These are phyloP conservation scores for Fusarium nisikadoi DNA, from an alignment of 2,329 filamentous ascomycete genomes.

Conservation along the genomic window DNA sequence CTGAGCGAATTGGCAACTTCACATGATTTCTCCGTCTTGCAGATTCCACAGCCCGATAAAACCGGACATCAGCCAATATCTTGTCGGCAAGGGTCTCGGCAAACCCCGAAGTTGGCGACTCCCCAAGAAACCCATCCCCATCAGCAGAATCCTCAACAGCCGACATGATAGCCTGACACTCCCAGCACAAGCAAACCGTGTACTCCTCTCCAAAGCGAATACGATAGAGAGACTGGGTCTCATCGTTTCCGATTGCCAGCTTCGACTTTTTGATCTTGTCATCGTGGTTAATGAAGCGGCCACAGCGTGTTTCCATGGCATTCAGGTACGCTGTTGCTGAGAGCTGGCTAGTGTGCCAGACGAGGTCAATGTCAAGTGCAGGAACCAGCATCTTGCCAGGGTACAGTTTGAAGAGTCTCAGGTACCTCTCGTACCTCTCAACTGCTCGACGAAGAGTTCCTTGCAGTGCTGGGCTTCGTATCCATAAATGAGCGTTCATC, in stretches of 20 bases:
- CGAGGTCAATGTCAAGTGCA: slow-evolving; percentile 54
- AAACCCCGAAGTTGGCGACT: neutral
- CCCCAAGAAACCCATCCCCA: neutral
- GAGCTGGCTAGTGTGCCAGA: slow-evolving; percentile 56
- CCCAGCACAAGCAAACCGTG: slow-evolving; percentile 35
- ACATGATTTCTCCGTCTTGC: slow-evolving; percentile 28
- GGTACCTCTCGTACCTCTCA: slow-evolving; percentile 52
- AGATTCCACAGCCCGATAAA: slow-evolving; percentile 26
- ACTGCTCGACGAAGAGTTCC: slow-evolving; percentile 51
- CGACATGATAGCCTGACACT: slow-evolving; percentile 34
- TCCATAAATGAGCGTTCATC: slow-evolving; percentile 53
- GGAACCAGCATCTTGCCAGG: slow-evolving; percentile 50
- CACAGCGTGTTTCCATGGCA: slow-evolving; percentile 23
- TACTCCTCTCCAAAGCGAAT: slow-evolving; percentile 33
- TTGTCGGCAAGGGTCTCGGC: neutral
- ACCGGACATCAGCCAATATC: slow-evolving; percentile 15
- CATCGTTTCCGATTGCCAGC: slow-evolving; percentile 13
- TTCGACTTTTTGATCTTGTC: slow-evolving; percentile 31
- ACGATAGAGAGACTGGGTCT: slow-evolving; percentile 31
- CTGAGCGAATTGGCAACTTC: slow-evolving; percentile 10
- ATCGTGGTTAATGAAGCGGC: slow-evolving; percentile 45
- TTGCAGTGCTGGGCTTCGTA: slow-evolving; percentile 47
- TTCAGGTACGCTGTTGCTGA: slow-evolving; percentile 44
- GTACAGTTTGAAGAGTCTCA: slow-evolving; percentile 51
- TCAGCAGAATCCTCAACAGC: slow-evolving; percentile 22